Evolutionary conservation across 2,329 filamentous ascomycete species (phyloP), one percentile per base, ranked within the genome.

Genomic region (Venturia asperata): DNA sequence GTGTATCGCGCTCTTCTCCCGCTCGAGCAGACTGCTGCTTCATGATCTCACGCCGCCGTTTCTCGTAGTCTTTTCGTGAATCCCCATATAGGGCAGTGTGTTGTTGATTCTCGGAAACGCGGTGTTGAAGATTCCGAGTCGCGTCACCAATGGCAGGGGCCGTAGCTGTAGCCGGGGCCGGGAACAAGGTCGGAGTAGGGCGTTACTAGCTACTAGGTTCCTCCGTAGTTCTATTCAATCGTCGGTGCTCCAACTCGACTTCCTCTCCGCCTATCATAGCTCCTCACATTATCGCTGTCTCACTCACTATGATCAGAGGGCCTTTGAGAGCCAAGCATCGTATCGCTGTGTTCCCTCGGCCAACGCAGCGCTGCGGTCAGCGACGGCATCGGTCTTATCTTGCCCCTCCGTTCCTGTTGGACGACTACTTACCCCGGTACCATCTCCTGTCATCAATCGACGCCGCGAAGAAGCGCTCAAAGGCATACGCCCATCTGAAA

Each of bases 341-440:
- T 43, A 45, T 24, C 4, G 10, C n/a, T 1, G 13, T 17, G 1
- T 15, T 45, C 5, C 17, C 42, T 5, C 41, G 3, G n/a, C 5
- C 60, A 61, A 10, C 56, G 27, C 11, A 30, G 49, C 17, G 34
- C 1, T 7, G 34, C 5, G 30, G 30, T 27, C 47, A 21, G 24
- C 62, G 45, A 24, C 64, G 64, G 27, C 13, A 34, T 41, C 55
- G 64, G 10, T 66, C 62, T 11, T 65, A 82, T 67, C 81, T 86
- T 41, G 82, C 83, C 7, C 83, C 83, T 9, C 83, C 83, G 11
- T 94, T 90, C 74, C 82, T 94, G 24, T 82, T 94, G 2, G 83
- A 86, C 71, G 83, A 87, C 72, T 91, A 94, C 74, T 84, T 83
- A 15, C 90, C 90, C 0, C 84, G 87, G 61, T 92, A 92, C 72